Evolutionary conservation across 805 yeast species (phyloP).

Genomic region (Saccharomycopsis synnaedendra): DNA sequence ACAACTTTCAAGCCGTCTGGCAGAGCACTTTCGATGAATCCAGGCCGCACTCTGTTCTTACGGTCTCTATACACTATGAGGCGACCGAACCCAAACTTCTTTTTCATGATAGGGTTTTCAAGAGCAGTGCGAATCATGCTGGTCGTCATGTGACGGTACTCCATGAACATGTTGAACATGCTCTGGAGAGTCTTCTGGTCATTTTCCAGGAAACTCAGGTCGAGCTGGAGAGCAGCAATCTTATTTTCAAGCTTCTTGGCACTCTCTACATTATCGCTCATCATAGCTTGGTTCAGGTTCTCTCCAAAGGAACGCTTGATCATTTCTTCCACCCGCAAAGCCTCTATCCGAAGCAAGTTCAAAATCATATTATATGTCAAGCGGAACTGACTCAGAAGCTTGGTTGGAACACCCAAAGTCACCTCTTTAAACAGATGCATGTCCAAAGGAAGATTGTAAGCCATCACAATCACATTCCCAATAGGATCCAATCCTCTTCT

Average conservation of each 20-base stretch:
- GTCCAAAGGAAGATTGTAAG: constrained; percentile 55
- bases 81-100: constrained; percentile 41
- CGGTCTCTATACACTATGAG: constrained; percentile 46
- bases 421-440: constrained; percentile 61
- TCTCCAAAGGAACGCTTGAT: constrained; percentile 93
- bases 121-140: constrained; percentile 37
- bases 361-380: constrained; percentile 93
- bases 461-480: constrained; percentile 92
- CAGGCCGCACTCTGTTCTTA: constrained; percentile 32
- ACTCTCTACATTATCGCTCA: constrained; percentile 75
- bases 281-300: constrained; percentile 69
- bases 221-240: constrained; percentile 27
- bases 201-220: constrained; percentile 1
- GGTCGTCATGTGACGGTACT: constrained; percentile 33
- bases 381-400: constrained; percentile 83
- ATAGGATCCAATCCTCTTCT: constrained; percentile 89
- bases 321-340: constrained; percentile 95
- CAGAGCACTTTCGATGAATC: constrained; percentile 40
- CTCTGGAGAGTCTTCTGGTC: constrained; percentile 29
- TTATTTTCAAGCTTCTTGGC: constrained; percentile 42
- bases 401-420: constrained; percentile 82
- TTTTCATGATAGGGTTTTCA: constrained; percentile 35
- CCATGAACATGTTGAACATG: constrained; percentile 32
- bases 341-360: constrained; percentile 85
- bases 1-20: constrained; percentile 27